Evolutionary conservation across 2,329 filamentous ascomycete genomes (phyloP).

Genomic region (Penicillium rolfsii): DNA sequence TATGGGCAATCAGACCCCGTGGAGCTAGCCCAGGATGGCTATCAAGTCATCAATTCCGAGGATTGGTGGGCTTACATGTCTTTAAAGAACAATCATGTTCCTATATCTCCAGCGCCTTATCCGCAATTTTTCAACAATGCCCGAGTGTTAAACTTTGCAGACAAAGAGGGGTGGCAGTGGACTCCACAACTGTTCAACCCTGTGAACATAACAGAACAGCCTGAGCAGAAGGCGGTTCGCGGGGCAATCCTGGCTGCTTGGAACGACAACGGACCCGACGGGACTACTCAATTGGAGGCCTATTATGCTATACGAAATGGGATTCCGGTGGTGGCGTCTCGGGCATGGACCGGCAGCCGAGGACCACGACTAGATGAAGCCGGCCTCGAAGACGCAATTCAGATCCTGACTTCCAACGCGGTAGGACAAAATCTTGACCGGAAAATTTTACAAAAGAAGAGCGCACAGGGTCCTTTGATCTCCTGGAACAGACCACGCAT

Average conservation of each 20-base stretch:
- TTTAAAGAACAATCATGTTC: constrained; percentile 58
- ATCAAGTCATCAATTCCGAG: constrained; percentile 58
- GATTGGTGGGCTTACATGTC: constrained; percentile 60
- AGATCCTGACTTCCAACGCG: constrained; percentile 46
- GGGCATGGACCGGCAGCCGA: constrained; percentile 58
- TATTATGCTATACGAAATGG: constrained; percentile 57
- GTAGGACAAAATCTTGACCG: constrained; percentile 57
- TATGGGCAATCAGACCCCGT: constrained; percentile 58
- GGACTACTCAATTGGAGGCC: constrained; percentile 55
- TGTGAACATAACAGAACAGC: constrained; percentile 54
- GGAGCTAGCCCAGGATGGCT: constrained; percentile 51
- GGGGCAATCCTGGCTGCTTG: constrained; percentile 57
- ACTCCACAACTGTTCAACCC: constrained; percentile 57
- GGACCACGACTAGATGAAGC: constrained; percentile 44
- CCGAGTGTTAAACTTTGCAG: constrained; percentile 55
- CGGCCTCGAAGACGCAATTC: constrained; percentile 46
- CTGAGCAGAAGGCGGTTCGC: constrained; percentile 46
- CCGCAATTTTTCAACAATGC: constrained; percentile 53
- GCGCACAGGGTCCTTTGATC: constrained; percentile 34
- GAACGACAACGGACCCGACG: constrained; percentile 60
- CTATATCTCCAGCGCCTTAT: constrained; percentile 54
- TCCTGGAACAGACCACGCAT: constrained; percentile 39
- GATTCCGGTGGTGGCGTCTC: constrained; percentile 56
- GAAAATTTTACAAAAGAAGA: neutral
- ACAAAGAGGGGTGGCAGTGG: constrained; percentile 50